These are phyloP conservation scores for Verticillium zaregamsianum DNA, from an alignment of 2,329 filamentous ascomycete species.

Conservation along the genomic window DNA sequence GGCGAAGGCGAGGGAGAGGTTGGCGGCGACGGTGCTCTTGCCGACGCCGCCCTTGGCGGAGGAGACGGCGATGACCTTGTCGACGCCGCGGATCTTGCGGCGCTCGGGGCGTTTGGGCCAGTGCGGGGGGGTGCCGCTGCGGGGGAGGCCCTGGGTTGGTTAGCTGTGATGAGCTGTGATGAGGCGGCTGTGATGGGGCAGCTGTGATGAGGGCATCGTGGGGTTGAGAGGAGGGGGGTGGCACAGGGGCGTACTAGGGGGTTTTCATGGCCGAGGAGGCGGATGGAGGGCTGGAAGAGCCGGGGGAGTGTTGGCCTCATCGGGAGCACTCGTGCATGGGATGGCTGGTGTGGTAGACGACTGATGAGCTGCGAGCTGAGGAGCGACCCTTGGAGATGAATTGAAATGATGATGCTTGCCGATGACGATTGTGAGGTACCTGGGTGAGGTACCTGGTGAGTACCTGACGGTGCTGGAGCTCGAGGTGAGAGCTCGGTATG, in stretches of 20 bases:
- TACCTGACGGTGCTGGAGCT: too few relatives aligned
- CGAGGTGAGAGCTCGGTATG: too few relatives aligned
- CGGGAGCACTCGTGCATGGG: constrained; percentile 2
- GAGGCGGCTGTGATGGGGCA: too few relatives aligned
- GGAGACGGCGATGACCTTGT: constrained; percentile 92
- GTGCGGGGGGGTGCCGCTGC: constrained; percentile 56
- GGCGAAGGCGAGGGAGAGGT: constrained; percentile 83
- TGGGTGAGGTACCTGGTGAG: too few relatives aligned
- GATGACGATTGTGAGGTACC: too few relatives aligned
- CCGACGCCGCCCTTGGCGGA: constrained; percentile 98
- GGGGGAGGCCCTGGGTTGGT: constrained; percentile 68
- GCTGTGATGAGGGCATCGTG: too few relatives aligned
- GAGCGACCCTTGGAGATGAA: too few relatives aligned
- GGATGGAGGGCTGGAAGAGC: constrained; percentile 28
- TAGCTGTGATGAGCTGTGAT: not conserved
- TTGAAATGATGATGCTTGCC: too few relatives aligned
- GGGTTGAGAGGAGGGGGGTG: not conserved
- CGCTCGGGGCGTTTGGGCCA: constrained; percentile 74
- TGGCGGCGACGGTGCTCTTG: constrained; percentile 88
- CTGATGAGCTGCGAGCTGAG: too few relatives aligned
- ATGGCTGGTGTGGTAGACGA: too few relatives aligned
- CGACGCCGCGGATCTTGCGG: constrained; percentile 76
- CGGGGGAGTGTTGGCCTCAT: constrained; percentile 34
- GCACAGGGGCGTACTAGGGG: constrained; percentile 59
- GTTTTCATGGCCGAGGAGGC: constrained; percentile 67